A percentile compares a stretch with the other conserved stretches of the same genome.
Conservation (phyloP, 306 rosid species). For the Sicyos baderoa region DNA sequence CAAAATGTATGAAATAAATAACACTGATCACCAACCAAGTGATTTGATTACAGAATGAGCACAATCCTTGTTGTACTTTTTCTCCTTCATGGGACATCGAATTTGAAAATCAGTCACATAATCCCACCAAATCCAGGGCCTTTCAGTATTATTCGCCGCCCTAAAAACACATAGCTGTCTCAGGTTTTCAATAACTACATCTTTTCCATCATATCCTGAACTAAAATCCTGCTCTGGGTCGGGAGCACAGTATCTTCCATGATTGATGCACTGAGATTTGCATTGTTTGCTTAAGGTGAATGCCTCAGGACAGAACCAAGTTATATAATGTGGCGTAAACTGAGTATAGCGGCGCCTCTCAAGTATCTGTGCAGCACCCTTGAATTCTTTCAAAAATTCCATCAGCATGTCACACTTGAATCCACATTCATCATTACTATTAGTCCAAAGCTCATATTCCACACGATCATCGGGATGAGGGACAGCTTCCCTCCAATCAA, state of each 20-base stretch:
- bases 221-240: conserved; percentile 99
- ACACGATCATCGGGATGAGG: conserved; percentile 98
- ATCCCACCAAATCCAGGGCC: conserved; percentile 99
- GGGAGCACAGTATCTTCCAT: conserved; percentile 95
- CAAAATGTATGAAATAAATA: conserved; percentile 20
- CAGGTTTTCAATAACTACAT: conserved; percentile 84
- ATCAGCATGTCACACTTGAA: conserved; percentile 93
- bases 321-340: conserved; percentile 90
- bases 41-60: conserved; percentile 73
- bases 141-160: conserved; percentile 67
- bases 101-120: conserved; percentile 95
- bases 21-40: conserved; percentile 47
- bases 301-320: conserved; percentile 98
- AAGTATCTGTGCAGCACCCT: conserved; percentile 97
- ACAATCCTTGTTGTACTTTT: conserved; percentile 75
- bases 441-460: conserved; percentile 93
- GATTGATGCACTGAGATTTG: conserved; percentile 97
- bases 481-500: conserved; percentile 98
- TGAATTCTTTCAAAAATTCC: conserved; percentile 88
- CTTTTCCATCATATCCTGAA: conserved; percentile 85
- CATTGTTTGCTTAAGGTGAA: conserved; percentile 92
- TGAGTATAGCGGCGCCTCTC: conserved; percentile 88
- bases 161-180: conserved; percentile 87
- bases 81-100: conserved; percentile 98
- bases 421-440: conserved; percentile 96